Evolutionary conservation across 116 monocot genomes (phyloP).

Genomic region (Papilionanthe hybrid): DNA sequence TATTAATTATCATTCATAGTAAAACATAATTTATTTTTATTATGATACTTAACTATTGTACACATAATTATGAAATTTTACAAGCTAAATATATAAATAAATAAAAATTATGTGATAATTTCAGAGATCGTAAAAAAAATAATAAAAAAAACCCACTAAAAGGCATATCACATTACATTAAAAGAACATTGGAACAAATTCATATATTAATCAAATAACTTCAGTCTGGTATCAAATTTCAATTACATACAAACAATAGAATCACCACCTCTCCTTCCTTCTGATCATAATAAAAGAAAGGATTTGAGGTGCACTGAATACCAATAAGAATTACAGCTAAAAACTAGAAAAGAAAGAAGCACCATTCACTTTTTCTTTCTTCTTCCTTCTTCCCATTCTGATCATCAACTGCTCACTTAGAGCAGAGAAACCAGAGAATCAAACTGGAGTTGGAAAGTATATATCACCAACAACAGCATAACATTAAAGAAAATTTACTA

Average conservation of each 20-base stretch:
- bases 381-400: background rate
- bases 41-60: no score
- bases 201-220: background rate
- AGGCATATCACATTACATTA: no score
- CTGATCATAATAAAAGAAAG: slow-evolving; percentile 10
- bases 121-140: no score
- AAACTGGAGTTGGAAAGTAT: background rate
- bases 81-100: no score
- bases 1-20: no score
- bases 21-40: no score
- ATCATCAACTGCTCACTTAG: background rate
- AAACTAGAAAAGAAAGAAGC: background rate
- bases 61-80: no score
- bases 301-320: background rate
- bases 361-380: background rate
- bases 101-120: no score
- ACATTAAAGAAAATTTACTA: background rate
- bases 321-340: background rate
- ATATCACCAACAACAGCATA: background rate
- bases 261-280: background rate
- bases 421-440: slow-evolving; percentile 2
- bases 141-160: no score
- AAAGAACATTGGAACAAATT: background rate
- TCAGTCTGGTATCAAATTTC: background rate
- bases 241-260: slow-evolving; percentile 6